Evolutionary conservation across 768 basidiomycete species (phyloP).

Genomic region (Leccinum disarticulatum): DNA sequence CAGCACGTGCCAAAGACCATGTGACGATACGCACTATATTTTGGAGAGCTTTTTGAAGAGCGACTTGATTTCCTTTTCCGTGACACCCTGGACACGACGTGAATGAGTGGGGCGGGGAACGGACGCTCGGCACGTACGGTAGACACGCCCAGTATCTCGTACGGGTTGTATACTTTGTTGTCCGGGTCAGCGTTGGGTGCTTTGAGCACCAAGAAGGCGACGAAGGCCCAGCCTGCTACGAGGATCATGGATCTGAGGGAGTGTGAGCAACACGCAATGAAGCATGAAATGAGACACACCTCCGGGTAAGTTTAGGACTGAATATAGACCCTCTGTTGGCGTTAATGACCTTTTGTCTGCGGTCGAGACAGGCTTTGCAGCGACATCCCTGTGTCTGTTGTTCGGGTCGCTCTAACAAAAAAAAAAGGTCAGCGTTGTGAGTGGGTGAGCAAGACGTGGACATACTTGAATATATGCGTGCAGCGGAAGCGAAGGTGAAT

Average conservation of each 20-base stretch:
- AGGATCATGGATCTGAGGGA: conserved; percentile 55
- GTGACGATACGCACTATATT: conserved; percentile 57
- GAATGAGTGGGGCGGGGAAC: not conserved
- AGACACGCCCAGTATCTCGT: conserved; percentile 83
- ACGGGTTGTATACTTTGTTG: conserved; percentile 85
- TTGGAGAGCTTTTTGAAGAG: conserved; percentile 92
- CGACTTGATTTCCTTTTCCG: conserved; percentile 92
- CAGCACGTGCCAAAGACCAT: not conserved
- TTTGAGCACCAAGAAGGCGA: conserved; percentile 67
- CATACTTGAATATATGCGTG: conserved; percentile 44
- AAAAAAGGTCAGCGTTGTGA: too few species aligned
- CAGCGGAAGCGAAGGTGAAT: conserved; percentile 56
- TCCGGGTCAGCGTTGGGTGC: conserved; percentile 55
- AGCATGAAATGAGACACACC: conserved; percentile 36
- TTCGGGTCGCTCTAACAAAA: conserved; percentile 30
- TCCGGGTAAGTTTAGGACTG: conserved; percentile 47
- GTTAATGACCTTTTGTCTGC: conserved; percentile 45
- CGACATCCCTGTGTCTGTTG: conserved; percentile 49
- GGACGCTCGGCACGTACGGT: conserved; percentile 35
- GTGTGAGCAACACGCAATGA: not conserved
- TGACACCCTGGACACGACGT: conserved; percentile 44
- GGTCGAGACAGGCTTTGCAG: conserved; percentile 61
- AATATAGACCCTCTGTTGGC: conserved; percentile 48
- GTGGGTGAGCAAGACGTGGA: conserved; percentile 18
- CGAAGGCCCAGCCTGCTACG: conserved; percentile 69